Conservation (phyloP, 2,329 filamentous ascomycete genomes). For the Xylogone sp. region DNA sequence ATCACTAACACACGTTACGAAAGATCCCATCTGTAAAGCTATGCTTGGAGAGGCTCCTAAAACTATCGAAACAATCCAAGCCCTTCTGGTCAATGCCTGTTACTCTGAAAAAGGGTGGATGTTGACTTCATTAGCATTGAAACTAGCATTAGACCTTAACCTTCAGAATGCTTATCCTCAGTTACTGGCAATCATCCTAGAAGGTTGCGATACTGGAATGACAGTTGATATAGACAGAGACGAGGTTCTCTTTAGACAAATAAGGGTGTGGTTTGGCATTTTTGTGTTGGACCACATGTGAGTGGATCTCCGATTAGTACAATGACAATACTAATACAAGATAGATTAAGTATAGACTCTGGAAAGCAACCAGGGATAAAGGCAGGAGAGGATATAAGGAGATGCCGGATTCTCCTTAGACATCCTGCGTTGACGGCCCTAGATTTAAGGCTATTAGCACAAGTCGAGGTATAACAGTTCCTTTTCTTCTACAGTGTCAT, state of each 20-base stretch:
- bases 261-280: constrained; percentile 48
- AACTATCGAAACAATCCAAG: constrained; percentile 46
- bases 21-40: constrained; percentile 40
- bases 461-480: constrained; percentile 14
- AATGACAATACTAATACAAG: constrained; percentile 5
- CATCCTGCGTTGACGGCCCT: constrained; percentile 8
- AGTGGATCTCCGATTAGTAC: not conserved
- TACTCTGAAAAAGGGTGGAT: constrained; percentile 49
- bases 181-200: constrained; percentile 11
- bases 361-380: constrained; percentile 25
- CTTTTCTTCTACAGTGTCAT: not conserved
- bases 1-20: constrained; percentile 39
- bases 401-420: constrained; percentile 12
- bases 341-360: constrained; percentile 36
- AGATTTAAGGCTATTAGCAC: constrained; percentile 15
- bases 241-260: constrained; percentile 35
- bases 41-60: constrained; percentile 35
- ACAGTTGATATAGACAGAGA: constrained; percentile 13
- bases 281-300: constrained; percentile 48
- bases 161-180: constrained; percentile 36
- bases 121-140: constrained; percentile 44
- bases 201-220: constrained; percentile 5
- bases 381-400: constrained; percentile 11
- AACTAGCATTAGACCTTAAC: constrained; percentile 45
- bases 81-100: constrained; percentile 46